A percentile compares a stretch with the other conserved stretches of the same genome.
These are phyloP conservation scores for Pseudopithomyces chartarum DNA, from an alignment of 2,329 filamentous ascomycete species.

Conservation along the genomic window DNA sequence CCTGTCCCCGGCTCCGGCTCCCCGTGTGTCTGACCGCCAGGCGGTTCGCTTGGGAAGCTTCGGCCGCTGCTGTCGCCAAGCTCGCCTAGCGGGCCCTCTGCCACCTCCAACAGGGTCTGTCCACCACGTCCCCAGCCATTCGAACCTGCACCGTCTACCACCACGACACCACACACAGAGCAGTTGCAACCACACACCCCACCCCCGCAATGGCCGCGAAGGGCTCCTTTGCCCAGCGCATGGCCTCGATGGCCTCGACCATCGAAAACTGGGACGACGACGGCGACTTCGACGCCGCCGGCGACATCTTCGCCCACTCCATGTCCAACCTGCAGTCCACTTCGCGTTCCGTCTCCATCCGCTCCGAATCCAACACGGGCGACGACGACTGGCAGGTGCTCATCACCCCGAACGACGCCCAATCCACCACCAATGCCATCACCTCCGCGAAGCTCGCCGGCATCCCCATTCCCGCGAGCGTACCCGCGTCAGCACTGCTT, in stretches of 20 bases:
- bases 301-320: conserved; percentile 76
- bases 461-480: conserved; percentile 85
- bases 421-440: conserved; percentile 83
- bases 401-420: conserved; percentile 82
- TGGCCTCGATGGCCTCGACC: conserved; percentile 60
- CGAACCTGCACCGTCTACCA: conserved; percentile 16
- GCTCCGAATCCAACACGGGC: conserved; percentile 75
- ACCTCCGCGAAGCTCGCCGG: conserved; percentile 85
- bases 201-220: conserved; percentile 38
- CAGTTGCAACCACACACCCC: conserved; percentile 17
- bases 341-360: conserved; percentile 82
- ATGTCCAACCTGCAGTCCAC: conserved; percentile 72
- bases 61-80: background rate
- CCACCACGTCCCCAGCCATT: conserved; percentile 17
- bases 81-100: conserved; percentile 1
- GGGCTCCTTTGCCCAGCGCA: conserved; percentile 45
- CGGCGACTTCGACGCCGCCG: conserved; percentile 52
- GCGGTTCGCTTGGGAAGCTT: background rate
- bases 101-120: background rate
- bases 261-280: conserved; percentile 72
- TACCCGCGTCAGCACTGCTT: conserved; percentile 85
- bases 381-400: conserved; percentile 91
- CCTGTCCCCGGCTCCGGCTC: background rate
- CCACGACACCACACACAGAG: conserved; percentile 15
- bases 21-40: background rate